Conservation (phyloP, 169 alveolate species). For the Plasmodium gallinaceum region DNA sequence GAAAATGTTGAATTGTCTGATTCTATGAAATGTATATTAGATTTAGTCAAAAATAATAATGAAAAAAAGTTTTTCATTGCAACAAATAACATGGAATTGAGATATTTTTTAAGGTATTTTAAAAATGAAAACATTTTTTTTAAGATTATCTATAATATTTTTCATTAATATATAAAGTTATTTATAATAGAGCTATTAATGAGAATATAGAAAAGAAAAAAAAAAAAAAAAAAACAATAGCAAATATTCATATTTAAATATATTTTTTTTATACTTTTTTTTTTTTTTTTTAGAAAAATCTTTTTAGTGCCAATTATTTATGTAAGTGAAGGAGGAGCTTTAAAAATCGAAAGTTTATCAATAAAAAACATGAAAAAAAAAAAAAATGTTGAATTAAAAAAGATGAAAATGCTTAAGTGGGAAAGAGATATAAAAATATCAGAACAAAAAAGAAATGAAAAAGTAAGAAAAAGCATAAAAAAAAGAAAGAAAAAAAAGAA, state of each 20-base stretch:
- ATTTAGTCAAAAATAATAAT: constrained; percentile 68
- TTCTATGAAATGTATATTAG: constrained; percentile 71
- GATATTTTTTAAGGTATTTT: constrained; percentile 33
- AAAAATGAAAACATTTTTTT: background rate
- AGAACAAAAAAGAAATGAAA: constrained; percentile 29
- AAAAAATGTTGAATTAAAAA: constrained; percentile 43
- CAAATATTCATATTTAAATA: background rate
- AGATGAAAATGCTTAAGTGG: constrained; percentile 72
- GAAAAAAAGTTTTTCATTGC: constrained; percentile 70
- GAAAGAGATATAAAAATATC: constrained; percentile 59
- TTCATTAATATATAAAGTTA: background rate
- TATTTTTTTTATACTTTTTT: background rate
- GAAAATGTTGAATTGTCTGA: constrained; percentile 16
- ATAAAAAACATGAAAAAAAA: constrained; percentile 34
- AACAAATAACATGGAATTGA: constrained; percentile 41
- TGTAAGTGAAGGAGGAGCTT: constrained; percentile 52
- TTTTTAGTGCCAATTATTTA: constrained; percentile 62
- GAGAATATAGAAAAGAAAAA: background rate
- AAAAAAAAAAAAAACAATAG: background rate
- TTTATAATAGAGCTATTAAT: background rate
- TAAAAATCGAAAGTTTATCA: constrained; percentile 50
- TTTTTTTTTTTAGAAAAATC: constrained; percentile 32
- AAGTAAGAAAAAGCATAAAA: constrained; percentile 4
- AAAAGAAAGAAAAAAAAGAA: constrained; percentile 24
- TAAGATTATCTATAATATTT: too few species aligned